phyloP scores from a whole-genome alignment of 306 rosid species.

The Cicer judaicum region DNA sequence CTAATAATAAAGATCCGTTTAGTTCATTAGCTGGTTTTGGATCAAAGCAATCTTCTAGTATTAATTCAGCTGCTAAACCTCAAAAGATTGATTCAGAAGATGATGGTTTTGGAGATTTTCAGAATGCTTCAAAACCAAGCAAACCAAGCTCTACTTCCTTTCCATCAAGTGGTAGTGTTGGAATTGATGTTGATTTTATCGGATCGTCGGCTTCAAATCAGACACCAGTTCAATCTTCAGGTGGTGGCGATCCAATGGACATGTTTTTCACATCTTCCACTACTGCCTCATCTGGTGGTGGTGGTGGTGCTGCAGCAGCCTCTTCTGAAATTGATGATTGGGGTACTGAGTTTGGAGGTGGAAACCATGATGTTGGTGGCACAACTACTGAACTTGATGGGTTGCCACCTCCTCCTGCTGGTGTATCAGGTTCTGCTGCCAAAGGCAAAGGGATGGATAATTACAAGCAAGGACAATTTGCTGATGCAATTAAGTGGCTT shows the following conservation, averaged over 20 bases:
- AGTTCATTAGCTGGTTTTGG: conserved; percentile 82
- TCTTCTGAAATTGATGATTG: conserved; percentile 73
- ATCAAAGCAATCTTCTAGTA: conserved; percentile 61
- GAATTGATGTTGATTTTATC: conserved; percentile 47
- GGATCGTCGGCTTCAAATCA: conserved; percentile 54
- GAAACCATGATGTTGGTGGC: conserved; percentile 64
- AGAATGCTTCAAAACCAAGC: conserved; percentile 71
- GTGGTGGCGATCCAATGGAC: conserved; percentile 72
- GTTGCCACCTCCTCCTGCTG: conserved; percentile 97
- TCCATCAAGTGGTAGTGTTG: conserved; percentile 45
- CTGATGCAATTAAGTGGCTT: conserved; percentile 97
- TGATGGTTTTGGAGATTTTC: conserved; percentile 84
- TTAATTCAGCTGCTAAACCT: conserved; percentile 61
- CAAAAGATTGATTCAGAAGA: conserved; percentile 40
- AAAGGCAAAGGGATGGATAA: conserved; percentile 90
- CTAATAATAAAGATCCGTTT: conserved; percentile 74
- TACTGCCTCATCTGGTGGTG: conserved; percentile 47
- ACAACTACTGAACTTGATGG: conserved; percentile 95
- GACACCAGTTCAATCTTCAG: conserved; percentile 52
- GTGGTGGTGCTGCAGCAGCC: conserved; percentile 33
- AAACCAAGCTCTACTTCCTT: conserved; percentile 57
- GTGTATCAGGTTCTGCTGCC: conserved; percentile 72
- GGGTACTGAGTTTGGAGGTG: conserved; percentile 82
- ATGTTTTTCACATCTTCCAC: conserved; percentile 70
- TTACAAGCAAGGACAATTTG: conserved; percentile 95